Evolutionary conservation across 108 stramenopile species (phyloP), one percentile per base, ranked within the genome.

Genomic region (Fragilariopsis cylindrus): DNA sequence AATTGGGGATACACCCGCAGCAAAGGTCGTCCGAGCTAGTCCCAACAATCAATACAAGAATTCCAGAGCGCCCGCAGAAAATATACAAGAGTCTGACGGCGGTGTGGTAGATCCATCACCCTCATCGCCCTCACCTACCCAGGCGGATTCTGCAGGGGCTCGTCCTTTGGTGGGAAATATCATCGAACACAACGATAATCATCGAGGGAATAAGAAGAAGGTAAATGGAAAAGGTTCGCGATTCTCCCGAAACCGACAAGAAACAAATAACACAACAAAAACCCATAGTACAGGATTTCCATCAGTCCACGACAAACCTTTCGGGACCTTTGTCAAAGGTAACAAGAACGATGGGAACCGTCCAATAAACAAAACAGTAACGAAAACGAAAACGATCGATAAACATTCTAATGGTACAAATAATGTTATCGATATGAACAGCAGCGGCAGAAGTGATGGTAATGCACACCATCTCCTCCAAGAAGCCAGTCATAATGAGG

Each of bases 1-100:
- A 43, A 64, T 89, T 76, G 92, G 88, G n/a, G 86, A 83, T 54
- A 44, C 41, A 49, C 92, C 92, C 13, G 79, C 92, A 13, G 92
- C 92, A 2, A 76, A 42, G 57, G 87, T 93, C 1, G 75, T 89
- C 52, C 83, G 92, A 56, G 60, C 79, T 45, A 87, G 86, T 62
- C 71, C 57, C 11, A 43, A 57, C 9, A 72, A 50, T 46, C 71
- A 81, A 50, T 44, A 11, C 63, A 40, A 5, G 52, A 64, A 30
- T 30, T 30, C 30, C 30, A 30, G 30, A 30, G 30, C 30, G 30
- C 30, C 30, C 30, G 30, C 30, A 30, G 30, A 30, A 30, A 30
- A 30, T 30, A 30, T 30, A 30, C 30, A 30, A 30, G 30, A 30
- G 30, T 30, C 30, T 30, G 30, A 30, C 30, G 30, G 30, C 30